Conservation (phyloP, 2,329 filamentous ascomycete species). For the Pseudopithomyces maydicus region DNA sequence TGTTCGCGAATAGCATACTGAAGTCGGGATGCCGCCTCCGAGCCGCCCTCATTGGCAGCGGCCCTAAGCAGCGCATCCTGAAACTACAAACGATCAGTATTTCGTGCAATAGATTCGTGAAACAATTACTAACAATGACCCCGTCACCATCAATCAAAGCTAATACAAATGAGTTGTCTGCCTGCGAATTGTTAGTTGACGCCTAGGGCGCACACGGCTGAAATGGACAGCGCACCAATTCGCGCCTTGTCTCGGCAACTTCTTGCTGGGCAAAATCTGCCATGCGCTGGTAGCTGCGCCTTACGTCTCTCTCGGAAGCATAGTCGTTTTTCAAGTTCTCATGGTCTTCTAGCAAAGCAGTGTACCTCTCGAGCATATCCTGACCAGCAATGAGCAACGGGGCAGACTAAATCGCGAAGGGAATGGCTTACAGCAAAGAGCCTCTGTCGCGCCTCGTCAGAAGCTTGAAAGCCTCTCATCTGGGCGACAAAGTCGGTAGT, state of each 20-base stretch:
- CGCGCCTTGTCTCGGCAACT: constrained; percentile 26
- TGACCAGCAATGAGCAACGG: constrained; percentile 21
- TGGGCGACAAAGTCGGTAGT: constrained; percentile 26
- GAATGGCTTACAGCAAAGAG: constrained; percentile 34
- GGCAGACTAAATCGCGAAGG: constrained; percentile 1
- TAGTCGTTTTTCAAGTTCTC: constrained; percentile 36
- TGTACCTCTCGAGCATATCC: constrained; percentile 38
- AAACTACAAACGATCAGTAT: constrained; percentile 39
- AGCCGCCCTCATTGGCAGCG: constrained; percentile 50
- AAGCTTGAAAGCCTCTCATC: constrained; percentile 40
- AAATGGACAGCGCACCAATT: constrained; percentile 27
- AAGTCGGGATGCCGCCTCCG: constrained; percentile 52
- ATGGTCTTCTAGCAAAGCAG: constrained; percentile 28
- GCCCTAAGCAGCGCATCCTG: constrained; percentile 49
- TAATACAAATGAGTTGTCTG: constrained; percentile 51
- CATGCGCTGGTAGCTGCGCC: constrained; percentile 36
- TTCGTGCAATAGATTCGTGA: neutral
- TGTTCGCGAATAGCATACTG: constrained; percentile 49
- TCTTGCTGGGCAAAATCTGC: constrained; percentile 25
- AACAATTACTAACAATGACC: constrained; percentile 44
- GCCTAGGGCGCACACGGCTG: constrained; percentile 7
- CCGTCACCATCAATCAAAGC: constrained; percentile 57
- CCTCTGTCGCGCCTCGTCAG: constrained; percentile 43
- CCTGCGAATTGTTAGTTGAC: constrained; percentile 20
- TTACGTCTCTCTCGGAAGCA: constrained; percentile 35